Conservation (phyloP, 495 filamentous ascomycete genomes). For the Penicillium steckii region DNA sequence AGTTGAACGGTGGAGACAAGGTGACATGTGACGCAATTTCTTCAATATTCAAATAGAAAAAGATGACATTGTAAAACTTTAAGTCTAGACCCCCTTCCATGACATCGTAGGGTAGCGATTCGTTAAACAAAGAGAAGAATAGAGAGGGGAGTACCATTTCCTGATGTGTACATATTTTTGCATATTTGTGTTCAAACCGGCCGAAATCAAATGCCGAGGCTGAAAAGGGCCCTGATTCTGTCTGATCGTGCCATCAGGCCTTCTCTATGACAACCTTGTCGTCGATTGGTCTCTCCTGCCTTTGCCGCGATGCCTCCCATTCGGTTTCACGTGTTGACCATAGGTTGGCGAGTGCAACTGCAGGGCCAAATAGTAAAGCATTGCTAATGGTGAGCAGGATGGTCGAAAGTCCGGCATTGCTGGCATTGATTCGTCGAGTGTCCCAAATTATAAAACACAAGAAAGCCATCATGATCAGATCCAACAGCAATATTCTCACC, state of each 20-base stretch:
- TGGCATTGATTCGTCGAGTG: conserved; percentile 1
- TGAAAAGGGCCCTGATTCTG: neutral
- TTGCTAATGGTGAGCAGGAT: neutral
- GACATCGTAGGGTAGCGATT: neutral
- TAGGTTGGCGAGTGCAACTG: neutral
- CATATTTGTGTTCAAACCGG: neutral
- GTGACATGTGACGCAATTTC: conserved; percentile 20
- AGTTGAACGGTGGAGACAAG: conserved; percentile 19
- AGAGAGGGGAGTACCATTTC: neutral
- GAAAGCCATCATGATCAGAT: neutral
- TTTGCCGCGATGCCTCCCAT: neutral
- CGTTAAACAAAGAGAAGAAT: neutral
- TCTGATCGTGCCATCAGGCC: neutral
- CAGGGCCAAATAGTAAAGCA: neutral
- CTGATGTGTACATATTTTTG: neutral
- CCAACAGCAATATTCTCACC: neutral
- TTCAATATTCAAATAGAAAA: neutral
- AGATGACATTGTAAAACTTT: neutral
- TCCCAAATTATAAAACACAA: conserved; percentile 5
- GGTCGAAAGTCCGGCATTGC: neutral
- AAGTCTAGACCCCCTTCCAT: neutral
- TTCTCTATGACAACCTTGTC: neutral
- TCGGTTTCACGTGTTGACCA: conserved; percentile 1
- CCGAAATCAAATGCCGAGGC: neutral
- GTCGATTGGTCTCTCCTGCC: neutral